These are phyloP conservation scores for Cymodocea nodosa DNA, from an alignment of 116 monocot genomes.

Conservation along the genomic window DNA sequence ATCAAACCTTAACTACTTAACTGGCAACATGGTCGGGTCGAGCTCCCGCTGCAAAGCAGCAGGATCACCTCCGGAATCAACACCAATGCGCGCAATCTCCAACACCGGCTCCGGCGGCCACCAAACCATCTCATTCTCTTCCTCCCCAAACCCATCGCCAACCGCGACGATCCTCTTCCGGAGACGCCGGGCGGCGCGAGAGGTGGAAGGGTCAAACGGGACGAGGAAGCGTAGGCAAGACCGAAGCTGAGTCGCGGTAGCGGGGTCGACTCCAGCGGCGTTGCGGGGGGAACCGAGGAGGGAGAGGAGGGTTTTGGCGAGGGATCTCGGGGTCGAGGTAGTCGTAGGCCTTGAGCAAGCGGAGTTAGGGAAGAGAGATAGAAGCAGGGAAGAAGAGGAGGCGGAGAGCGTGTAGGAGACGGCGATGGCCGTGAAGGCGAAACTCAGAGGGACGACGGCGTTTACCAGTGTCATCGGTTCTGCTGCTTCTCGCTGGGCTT, in stretches of 20 bases:
- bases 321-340: constrained; percentile 14
- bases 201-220: constrained; percentile 16
- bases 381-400: constrained; percentile 5
- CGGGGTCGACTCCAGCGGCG: constrained; percentile 20
- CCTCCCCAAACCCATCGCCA: background rate
- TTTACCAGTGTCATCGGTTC: background rate
- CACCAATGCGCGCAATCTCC: constrained; percentile 74
- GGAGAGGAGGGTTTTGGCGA: constrained; percentile 60
- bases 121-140: constrained; percentile 39
- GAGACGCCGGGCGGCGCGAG: background rate
- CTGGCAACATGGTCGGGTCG: constrained; percentile 59
- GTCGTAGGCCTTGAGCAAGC: constrained; percentile 13
- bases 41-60: constrained; percentile 45
- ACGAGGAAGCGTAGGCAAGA: constrained; percentile 85
- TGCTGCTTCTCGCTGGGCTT: too few species aligned
- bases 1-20: constrained; percentile 18
- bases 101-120: constrained; percentile 80
- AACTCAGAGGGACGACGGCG: background rate
- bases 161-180: constrained; percentile 3
- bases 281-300: constrained; percentile 39
- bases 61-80: constrained; percentile 66
- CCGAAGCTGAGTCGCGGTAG: constrained; percentile 22
- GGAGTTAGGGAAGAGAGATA: constrained; percentile 7
- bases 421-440: constrained; percentile 25
- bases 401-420: constrained; percentile 22